Conservation (phyloP, 768 basidiomycete genomes). For the Psilocybe azurescens region DNA sequence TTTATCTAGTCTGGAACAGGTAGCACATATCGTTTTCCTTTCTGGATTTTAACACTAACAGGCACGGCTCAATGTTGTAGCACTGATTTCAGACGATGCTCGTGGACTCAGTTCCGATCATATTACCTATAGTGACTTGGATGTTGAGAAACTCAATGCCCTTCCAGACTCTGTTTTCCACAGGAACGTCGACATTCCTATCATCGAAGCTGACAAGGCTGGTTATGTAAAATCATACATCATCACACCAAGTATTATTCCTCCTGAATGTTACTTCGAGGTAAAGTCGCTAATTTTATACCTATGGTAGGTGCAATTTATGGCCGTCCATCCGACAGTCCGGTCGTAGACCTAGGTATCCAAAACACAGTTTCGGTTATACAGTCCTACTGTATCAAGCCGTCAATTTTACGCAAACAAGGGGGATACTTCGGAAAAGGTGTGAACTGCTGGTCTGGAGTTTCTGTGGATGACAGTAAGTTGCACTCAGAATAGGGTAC, state of each 20-base stretch:
- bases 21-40: slow-evolving; percentile 23
- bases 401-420: slow-evolving; percentile 24
- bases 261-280: neutral
- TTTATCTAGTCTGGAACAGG: slow-evolving; percentile 27
- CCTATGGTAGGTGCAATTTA: slow-evolving; percentile 28
- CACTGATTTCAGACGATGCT: slow-evolving; percentile 45
- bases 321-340: slow-evolving; percentile 25
- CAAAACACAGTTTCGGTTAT: slow-evolving; percentile 32
- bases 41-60: slow-evolving; percentile 31
- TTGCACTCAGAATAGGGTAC: neutral
- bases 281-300: neutral
- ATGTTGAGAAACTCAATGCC: slow-evolving; percentile 44
- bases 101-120: slow-evolving; percentile 36
- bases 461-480: slow-evolving; percentile 27
- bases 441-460: slow-evolving; percentile 27
- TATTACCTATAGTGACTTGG: slow-evolving; percentile 47
- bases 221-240: slow-evolving; percentile 53
- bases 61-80: slow-evolving; percentile 29
- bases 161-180: slow-evolving; percentile 45
- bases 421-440: slow-evolving; percentile 27
- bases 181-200: slow-evolving; percentile 46
- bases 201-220: slow-evolving; percentile 49
- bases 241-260: slow-evolving; percentile 45
- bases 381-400: slow-evolving; percentile 27
- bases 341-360: slow-evolving; percentile 31